These are phyloP conservation scores for Coniochaeta ligniaria DNA, from an alignment of 2,329 filamentous ascomycete genomes.

Conservation along the genomic window DNA sequence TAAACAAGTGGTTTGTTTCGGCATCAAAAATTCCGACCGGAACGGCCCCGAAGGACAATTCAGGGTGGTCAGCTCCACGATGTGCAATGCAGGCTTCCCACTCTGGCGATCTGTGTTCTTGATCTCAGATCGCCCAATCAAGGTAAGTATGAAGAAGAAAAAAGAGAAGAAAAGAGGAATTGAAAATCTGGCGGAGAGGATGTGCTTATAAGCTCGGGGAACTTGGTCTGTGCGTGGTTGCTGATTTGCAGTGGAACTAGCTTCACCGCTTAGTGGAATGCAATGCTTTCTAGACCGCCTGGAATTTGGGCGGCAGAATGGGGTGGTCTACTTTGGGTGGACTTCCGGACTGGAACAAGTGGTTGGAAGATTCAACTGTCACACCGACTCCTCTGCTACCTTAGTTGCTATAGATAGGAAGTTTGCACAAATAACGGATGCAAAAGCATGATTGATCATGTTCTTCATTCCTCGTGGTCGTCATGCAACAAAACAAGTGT, in stretches of 20 bases:
- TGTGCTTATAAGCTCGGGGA: background rate
- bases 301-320: background rate
- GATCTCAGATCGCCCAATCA: background rate
- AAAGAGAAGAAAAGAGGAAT: background rate
- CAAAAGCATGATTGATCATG: background rate
- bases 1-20: too few species aligned
- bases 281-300: background rate
- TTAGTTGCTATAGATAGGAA: too few species aligned
- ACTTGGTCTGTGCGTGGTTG: background rate
- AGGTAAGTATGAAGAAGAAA: background rate
- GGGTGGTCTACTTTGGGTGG: too few species aligned
- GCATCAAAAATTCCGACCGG: background rate
- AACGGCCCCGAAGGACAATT: slow-evolving; percentile 1
- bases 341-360: too few species aligned
- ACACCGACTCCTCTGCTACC: too few species aligned
- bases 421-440: too few species aligned
- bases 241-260: background rate
- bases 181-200: background rate
- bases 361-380: too few species aligned
- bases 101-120: background rate
- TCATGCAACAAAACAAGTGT: background rate
- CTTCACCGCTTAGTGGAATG: too few species aligned
- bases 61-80: background rate
- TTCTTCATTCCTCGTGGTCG: background rate
- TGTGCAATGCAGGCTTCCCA: background rate